Conservation (phyloP, 441 rosid genomes). For the Erodium moschatum region DNA sequence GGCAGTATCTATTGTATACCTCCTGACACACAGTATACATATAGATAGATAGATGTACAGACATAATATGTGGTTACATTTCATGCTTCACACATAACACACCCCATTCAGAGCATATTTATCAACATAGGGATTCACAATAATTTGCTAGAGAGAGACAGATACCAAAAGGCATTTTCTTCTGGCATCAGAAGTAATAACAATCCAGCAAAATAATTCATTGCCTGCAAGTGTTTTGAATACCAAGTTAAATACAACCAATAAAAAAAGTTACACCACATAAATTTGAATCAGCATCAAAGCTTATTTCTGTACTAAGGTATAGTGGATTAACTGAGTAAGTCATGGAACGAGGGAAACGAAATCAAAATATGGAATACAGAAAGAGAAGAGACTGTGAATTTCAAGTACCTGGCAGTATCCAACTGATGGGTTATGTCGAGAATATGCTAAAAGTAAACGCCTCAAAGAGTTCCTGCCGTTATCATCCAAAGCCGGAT, state of each 20-base stretch:
- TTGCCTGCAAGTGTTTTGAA: constrained; percentile 44
- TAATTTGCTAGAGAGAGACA: constrained; percentile 4
- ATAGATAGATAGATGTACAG: not conserved
- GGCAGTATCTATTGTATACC: constrained; percentile 11
- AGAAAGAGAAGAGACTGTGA: constrained; percentile 8
- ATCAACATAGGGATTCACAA: not conserved
- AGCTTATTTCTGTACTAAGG: not conserved
- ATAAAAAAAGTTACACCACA: constrained; percentile 8
- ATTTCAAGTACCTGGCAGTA: constrained; percentile 53
- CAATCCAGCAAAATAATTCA: constrained; percentile 72
- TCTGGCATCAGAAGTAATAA: constrained; percentile 72
- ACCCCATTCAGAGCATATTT: constrained; percentile 6
- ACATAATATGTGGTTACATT: not conserved
- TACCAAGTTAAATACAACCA: constrained; percentile 15
- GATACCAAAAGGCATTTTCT: constrained; percentile 75
- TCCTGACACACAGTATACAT: constrained; percentile 8
- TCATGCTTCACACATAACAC: not conserved
- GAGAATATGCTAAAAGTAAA: constrained; percentile 58
- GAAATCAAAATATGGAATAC: not conserved
- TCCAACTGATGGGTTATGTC: constrained; percentile 64
- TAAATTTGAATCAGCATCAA: not conserved
- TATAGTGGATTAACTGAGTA: not conserved
- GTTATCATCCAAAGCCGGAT: constrained; percentile 56
- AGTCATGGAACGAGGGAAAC: not conserved
- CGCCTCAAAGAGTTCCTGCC: constrained; percentile 63